Evolutionary conservation across 2,329 filamentous ascomycete species (phyloP).

Genomic region (Diaporthe sp.): DNA sequence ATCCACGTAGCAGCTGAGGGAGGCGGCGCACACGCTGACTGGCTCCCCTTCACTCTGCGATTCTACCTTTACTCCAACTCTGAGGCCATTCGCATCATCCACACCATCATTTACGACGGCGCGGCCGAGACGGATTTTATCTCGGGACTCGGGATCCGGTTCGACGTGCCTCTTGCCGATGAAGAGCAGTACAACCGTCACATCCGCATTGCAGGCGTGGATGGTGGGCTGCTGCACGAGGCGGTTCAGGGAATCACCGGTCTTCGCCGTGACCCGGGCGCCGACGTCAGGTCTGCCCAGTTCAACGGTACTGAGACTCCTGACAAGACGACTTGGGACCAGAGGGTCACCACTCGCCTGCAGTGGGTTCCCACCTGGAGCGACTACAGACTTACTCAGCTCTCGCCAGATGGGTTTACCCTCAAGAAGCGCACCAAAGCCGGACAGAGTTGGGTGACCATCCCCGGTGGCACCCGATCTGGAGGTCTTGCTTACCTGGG

Average conservation of each 20-base stretch:
- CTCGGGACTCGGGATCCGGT: constrained; percentile 65
- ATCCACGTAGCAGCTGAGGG: constrained; percentile 49
- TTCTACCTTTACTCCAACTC: constrained; percentile 72
- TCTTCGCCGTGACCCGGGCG: constrained; percentile 66
- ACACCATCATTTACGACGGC: constrained; percentile 69
- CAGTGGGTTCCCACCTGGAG: constrained; percentile 71
- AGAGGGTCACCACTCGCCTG: constrained; percentile 58
- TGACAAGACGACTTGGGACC: constrained; percentile 59
- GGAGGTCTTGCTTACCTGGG: constrained; percentile 71
- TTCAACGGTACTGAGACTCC: constrained; percentile 60
- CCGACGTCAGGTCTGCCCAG: constrained; percentile 61
- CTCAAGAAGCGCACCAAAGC: constrained; percentile 71
- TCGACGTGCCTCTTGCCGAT: constrained; percentile 65
- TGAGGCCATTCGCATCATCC: constrained; percentile 65
- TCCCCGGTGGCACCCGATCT: constrained; percentile 67
- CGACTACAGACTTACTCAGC: constrained; percentile 68
- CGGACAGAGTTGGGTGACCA: constrained; percentile 69
- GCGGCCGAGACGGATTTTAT: constrained; percentile 64
- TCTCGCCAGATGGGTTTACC: constrained; percentile 71
- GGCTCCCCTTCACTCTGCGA: constrained; percentile 66
- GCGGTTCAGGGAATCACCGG: constrained; percentile 72
- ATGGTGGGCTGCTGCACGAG: constrained; percentile 68
- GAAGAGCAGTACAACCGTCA: constrained; percentile 71
- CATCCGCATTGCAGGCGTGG: constrained; percentile 66
- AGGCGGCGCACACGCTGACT: constrained; percentile 54